Percentiles rank a stretch among this genome's conserved stretches.
phyloP scores from a whole-genome alignment of 2,329 filamentous ascomycete genomes.

The Neofusicoccum sp. region DNA sequence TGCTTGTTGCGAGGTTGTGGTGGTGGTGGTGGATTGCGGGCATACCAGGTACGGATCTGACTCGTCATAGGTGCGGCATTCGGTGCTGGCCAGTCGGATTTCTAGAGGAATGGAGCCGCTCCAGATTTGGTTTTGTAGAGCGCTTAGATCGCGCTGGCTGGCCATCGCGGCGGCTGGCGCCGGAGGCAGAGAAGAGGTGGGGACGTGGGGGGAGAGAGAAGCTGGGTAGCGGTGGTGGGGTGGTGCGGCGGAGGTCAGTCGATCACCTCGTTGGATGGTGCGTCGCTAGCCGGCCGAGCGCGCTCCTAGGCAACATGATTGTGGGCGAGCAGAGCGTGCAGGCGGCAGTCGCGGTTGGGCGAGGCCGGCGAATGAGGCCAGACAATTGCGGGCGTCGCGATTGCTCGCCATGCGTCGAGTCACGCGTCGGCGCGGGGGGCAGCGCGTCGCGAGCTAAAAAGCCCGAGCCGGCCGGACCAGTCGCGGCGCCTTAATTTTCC shows the following conservation, averaged over 20 bases:
- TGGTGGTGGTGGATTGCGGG: not conserved
- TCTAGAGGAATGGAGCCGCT: conserved; percentile 62
- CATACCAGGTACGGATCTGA: conserved; percentile 63
- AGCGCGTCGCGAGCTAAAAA: not conserved
- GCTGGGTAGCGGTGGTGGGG: not conserved
- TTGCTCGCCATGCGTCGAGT: not conserved
- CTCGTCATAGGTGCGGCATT: conserved; percentile 63
- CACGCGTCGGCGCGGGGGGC: not conserved
- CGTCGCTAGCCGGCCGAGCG: not conserved
- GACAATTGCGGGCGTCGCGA: not conserved
- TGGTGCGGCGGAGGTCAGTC: conserved; percentile 3
- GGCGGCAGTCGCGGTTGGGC: not conserved
- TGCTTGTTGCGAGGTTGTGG: not conserved
- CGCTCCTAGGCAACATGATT: not conserved
- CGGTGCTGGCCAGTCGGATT: conserved; percentile 60
- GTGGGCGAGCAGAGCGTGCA: not conserved
- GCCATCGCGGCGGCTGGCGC: conserved; percentile 25
- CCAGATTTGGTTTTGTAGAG: conserved; percentile 58
- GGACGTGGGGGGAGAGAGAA: not conserved
- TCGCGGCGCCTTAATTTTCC: conserved; percentile 7
- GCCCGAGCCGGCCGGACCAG: not conserved
- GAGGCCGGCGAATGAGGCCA: not conserved
- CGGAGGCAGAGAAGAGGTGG: conserved; percentile 18
- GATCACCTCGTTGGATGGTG: conserved; percentile 1
- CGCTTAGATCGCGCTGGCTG: conserved; percentile 37